Evolutionary conservation across 192 early-diverging fungal species (phyloP).

Genomic region (Lunasporangiospora selenospora): DNA sequence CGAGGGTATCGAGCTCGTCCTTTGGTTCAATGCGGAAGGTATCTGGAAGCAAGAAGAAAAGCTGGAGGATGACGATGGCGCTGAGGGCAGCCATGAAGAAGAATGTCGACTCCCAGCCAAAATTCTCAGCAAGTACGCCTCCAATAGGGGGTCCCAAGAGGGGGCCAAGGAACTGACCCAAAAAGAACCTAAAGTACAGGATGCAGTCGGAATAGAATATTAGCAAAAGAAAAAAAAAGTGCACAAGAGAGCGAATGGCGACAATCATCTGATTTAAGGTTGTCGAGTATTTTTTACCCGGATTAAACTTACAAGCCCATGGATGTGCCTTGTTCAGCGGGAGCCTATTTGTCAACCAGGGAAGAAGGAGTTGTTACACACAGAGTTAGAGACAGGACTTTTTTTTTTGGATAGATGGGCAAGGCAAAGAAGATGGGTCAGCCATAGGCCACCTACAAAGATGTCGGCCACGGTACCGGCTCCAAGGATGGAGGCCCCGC

Average conservation of each 20-base stretch:
- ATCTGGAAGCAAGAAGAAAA: slow-evolving; percentile 54
- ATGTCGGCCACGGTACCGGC: slow-evolving; percentile 53
- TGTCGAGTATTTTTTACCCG: not conserved
- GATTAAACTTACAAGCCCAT: too few species aligned
- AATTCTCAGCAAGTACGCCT: slow-evolving; percentile 49
- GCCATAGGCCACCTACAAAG: slow-evolving; percentile 40
- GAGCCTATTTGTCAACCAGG: slow-evolving; percentile 3
- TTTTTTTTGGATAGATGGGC: not conserved
- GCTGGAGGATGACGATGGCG: slow-evolving; percentile 22
- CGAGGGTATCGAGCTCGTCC: slow-evolving; percentile 1
- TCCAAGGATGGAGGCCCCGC: slow-evolving; percentile 52
- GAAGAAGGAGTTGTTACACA: not conserved
- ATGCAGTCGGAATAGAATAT: not conserved
- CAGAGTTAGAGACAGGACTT: not conserved
- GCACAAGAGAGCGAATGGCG: too few species aligned
- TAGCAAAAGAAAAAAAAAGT: slow-evolving; percentile 11
- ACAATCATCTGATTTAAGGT: not conserved
- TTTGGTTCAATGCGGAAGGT: slow-evolving; percentile 44
- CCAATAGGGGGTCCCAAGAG: slow-evolving; percentile 51
- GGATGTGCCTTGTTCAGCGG: slow-evolving; percentile 43
- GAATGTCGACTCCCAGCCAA: slow-evolving; percentile 54
- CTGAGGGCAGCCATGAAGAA: slow-evolving; percentile 53
- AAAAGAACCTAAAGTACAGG: slow-evolving; percentile 23
- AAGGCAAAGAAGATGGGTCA: not conserved
- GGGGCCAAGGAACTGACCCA: slow-evolving; percentile 44